Conservation (phyloP, 192 early-diverging fungal genomes). For the Podila epigama region DNA sequence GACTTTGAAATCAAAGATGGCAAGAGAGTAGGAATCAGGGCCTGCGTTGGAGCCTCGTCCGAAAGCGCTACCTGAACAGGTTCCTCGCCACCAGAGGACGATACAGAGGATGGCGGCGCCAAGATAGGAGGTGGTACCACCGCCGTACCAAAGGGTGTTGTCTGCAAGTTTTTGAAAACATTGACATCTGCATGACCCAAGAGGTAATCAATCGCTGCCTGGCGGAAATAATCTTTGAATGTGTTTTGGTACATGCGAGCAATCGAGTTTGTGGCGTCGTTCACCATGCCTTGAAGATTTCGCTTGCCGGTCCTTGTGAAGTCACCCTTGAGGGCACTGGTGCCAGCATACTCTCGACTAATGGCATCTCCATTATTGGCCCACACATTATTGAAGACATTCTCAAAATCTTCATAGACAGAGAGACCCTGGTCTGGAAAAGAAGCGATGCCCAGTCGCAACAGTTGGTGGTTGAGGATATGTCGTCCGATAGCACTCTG, state of each 20-base stretch:
- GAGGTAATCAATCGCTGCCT: slow-evolving; percentile 64
- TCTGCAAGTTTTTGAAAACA: slow-evolving; percentile 48
- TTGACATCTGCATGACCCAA: slow-evolving; percentile 46
- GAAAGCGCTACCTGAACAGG: not conserved
- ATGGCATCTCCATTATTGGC: slow-evolving; percentile 86
- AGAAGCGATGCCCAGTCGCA: slow-evolving; percentile 71
- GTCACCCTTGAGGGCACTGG: slow-evolving; percentile 80
- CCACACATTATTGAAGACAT: slow-evolving; percentile 75
- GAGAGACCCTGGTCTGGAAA: slow-evolving; percentile 70
- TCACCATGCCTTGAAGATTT: slow-evolving; percentile 75
- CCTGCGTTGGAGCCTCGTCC: too few species aligned
- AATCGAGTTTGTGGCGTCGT: slow-evolving; percentile 79
- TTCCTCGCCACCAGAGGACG: not conserved
- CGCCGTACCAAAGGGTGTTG: slow-evolving; percentile 34
- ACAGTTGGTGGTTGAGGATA: slow-evolving; percentile 70
- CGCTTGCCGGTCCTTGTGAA: slow-evolving; percentile 80
- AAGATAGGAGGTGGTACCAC: slow-evolving; percentile 34
- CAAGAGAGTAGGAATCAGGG: not conserved
- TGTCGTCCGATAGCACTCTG: slow-evolving; percentile 71
- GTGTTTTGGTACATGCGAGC: slow-evolving; percentile 79
- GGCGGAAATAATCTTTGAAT: slow-evolving; percentile 77
- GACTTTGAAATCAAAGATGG: slow-evolving; percentile 7
- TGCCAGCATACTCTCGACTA: slow-evolving; percentile 79
- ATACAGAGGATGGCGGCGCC: not conserved
- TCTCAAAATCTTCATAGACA: slow-evolving; percentile 70